These are phyloP conservation scores for Cystobasidium pallidum DNA, from an alignment of 1,284 basidiomycete genomes.

Conservation along the genomic window DNA sequence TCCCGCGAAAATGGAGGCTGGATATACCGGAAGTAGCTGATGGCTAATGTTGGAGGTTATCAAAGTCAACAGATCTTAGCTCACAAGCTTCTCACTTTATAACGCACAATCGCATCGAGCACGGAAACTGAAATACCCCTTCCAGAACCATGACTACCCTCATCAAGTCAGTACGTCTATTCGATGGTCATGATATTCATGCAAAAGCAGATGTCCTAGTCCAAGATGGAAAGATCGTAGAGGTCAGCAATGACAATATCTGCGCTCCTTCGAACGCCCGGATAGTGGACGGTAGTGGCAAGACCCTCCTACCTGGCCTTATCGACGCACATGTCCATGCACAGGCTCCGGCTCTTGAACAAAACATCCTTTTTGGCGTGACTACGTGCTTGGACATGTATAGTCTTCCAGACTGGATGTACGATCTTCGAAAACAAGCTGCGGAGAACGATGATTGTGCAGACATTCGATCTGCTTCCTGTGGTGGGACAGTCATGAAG, in stretches of 20 bases:
- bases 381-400: conserved; percentile 7
- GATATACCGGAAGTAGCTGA: too few species aligned
- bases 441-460: background rate
- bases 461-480: conserved; percentile 5
- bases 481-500: conserved; percentile 11
- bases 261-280: background rate
- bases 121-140: too few species aligned
- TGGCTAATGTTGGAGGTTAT: too few species aligned
- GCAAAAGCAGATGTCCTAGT: background rate
- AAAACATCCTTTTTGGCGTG: conserved; percentile 10
- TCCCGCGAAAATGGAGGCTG: too few species aligned
- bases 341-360: conserved; percentile 2
- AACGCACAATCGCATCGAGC: too few species aligned
- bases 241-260: conserved; percentile 3
- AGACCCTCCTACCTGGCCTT: background rate
- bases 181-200: background rate
- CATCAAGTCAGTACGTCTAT: conserved; percentile 1
- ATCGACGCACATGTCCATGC: conserved; percentile 2
- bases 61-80: too few species aligned
- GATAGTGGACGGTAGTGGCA: background rate
- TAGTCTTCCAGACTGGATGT: conserved; percentile 15
- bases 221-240: conserved; percentile 10
- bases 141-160: background rate
- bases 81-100: too few species aligned
- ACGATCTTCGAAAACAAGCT: conserved; percentile 15